Base-by-base conservation (phyloP, 768 basidiomycete genomes). In the Hirschioporus abietinus region DNA sequence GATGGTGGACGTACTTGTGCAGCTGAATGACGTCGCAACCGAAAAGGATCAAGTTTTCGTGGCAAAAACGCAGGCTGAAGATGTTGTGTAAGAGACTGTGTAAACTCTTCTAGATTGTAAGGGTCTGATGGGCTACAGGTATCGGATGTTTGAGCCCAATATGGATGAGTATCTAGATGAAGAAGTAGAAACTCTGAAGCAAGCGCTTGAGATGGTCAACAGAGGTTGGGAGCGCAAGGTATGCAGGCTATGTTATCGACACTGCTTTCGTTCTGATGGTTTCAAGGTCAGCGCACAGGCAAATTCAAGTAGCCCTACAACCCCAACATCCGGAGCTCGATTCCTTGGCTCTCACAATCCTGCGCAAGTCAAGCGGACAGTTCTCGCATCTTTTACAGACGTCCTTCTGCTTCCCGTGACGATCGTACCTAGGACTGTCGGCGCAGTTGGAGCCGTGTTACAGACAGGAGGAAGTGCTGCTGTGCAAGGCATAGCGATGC, bases 151-250 rank as follows among this genome's bases (percentile, higher is more conserved):
- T 71, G 96, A 99, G 76, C 81, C 84, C 10, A 92, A 96, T 75
- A 97, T 99, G 93, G 96, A 97, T 73, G 96, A 98, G 72, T 99
- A 99, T 72, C 88, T 99, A 1, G 91, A 95, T 67, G 95, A 98
- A 73, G 96, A 99, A 75, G 84, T 90, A 6, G 96, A 97, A 66
- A 84, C 83, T 67, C 82, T 93, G 63, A 94, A 94, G 72, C 83
- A 82, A 5, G 79, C 83, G 0, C 86, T 97, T 65, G 91, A 93
- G 35, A 79, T 76, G 1, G 90, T 91, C 17, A 95, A 91, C 74
- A 85, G 85, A 66, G 81, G 79, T 0, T 98, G 95, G 97, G 91
- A 96, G 66, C 80, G 79, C 8, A 84, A 91, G 77, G 93, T 93
- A 65, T 18, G 79, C 71, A 20, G 61, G 64, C 18, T n/a, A 60